A percentile compares a stretch with the other conserved stretches of the same genome.
These are phyloP conservation scores for Cercospora sp. DNA, from an alignment of 2,329 filamentous ascomycete species.

Conservation along the genomic window DNA sequence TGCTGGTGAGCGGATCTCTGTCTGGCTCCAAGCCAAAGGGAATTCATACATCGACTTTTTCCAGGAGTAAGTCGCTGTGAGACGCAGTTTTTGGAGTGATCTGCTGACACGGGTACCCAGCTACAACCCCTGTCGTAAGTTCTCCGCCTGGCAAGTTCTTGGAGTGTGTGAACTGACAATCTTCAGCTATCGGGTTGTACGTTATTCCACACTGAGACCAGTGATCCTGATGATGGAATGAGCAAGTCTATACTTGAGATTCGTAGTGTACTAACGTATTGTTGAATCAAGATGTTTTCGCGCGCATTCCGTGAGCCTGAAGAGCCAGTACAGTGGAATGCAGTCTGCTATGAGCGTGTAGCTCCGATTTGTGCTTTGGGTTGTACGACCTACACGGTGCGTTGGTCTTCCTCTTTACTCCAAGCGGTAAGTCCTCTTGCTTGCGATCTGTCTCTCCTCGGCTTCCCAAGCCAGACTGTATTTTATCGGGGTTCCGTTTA, in stretches of 20 bases:
- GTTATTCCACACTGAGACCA: not conserved
- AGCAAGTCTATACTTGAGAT: not conserved
- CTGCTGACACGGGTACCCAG: not conserved
- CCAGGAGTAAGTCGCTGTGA: slow-evolving; percentile 29
- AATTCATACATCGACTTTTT: slow-evolving; percentile 23
- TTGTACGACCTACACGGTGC: not conserved
- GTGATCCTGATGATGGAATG: not conserved
- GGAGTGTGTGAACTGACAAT: not conserved
- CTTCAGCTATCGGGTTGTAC: slow-evolving; percentile 12
- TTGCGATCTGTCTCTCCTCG: not conserved
- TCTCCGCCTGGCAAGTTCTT: not conserved
- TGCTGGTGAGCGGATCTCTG: slow-evolving; percentile 19
- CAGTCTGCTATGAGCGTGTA: not conserved
- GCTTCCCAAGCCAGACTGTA: slow-evolving; percentile 1
- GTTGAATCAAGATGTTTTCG: not conserved
- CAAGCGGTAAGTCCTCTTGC: not conserved
- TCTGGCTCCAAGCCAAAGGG: slow-evolving; percentile 21
- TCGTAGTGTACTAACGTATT: not conserved
- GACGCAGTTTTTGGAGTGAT: not conserved
- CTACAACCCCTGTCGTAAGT: slow-evolving; percentile 9
- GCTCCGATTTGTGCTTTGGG: not conserved
- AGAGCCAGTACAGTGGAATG: not conserved
- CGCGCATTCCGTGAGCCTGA: not conserved
- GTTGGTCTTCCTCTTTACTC: not conserved
- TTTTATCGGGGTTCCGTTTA: not conserved